phyloP scores from a whole-genome alignment of 345 rosid species.

The Eucalyptus melliodora region DNA sequence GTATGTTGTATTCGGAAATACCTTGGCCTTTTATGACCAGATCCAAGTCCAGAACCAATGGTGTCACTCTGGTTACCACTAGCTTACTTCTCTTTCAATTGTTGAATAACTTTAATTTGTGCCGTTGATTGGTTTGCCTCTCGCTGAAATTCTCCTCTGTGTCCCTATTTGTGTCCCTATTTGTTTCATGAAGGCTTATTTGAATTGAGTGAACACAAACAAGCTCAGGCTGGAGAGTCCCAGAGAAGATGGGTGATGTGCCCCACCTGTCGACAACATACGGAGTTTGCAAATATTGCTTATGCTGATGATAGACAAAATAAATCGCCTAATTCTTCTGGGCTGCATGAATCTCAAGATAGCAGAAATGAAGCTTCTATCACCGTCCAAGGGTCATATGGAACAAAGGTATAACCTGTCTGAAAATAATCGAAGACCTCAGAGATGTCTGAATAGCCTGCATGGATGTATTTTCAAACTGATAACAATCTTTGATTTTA shows the following conservation, averaged over 20 bases:
- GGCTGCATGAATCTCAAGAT: conserved; percentile 21
- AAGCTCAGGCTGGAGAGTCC: conserved; percentile 20
- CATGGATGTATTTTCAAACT: background rate
- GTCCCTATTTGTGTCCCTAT: conserved; percentile 1
- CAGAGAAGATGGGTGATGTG: conserved; percentile 79
- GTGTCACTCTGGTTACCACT: background rate
- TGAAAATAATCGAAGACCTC: background rate
- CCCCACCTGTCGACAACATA: conserved; percentile 87
- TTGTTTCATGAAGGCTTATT: conserved; percentile 47
- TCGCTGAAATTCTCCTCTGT: background rate
- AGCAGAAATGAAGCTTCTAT: conserved; percentile 44
- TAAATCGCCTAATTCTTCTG: conserved; percentile 8
- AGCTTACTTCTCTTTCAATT: background rate
- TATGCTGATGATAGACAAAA: conserved; percentile 59
- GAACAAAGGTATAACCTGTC: conserved; percentile 63
- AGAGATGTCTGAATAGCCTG: background rate
- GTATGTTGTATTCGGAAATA: background rate
- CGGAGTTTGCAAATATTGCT: conserved; percentile 76
- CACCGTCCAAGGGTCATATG: conserved; percentile 82
- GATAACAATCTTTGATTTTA: background rate
- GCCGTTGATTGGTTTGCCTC: background rate
- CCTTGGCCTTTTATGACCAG: background rate
- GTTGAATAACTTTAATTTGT: background rate
- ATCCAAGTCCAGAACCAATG: background rate
- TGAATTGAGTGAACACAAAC: conserved; percentile 59